Conservation (phyloP, 2,329 filamentous ascomycete species). For the Neofusicoccum kwambonambiense region DNA sequence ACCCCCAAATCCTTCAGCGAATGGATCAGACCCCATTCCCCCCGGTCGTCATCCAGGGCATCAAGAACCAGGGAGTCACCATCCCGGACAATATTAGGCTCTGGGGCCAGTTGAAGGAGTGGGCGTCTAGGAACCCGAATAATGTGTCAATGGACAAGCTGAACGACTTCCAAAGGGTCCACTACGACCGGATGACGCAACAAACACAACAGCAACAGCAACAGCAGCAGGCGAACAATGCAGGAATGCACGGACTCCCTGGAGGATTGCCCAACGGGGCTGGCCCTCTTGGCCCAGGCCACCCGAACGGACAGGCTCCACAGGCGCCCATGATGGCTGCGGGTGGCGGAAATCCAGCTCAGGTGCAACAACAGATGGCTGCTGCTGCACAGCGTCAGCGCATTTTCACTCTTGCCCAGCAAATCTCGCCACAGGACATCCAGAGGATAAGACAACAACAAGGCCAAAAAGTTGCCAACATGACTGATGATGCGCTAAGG, state of each 20-base stretch:
- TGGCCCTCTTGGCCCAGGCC: conserved; percentile 11
- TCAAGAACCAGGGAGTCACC: conserved; percentile 14
- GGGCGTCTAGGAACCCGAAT: conserved; percentile 36
- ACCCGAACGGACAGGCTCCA: conserved; percentile 33
- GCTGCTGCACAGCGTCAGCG: conserved; percentile 3
- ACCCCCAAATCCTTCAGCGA: conserved; percentile 33
- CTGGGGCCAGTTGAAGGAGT: conserved; percentile 59
- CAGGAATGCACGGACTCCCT: conserved; percentile 2
- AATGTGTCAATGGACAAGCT: conserved; percentile 33
- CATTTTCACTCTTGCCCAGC: conserved; percentile 1
- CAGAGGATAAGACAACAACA: conserved; percentile 20
- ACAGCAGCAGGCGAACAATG: conserved; percentile 21
- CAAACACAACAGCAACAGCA: conserved; percentile 25
- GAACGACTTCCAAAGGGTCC: conserved; percentile 40
- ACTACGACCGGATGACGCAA: conserved; percentile 43
- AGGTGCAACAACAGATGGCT: conserved; percentile 16
- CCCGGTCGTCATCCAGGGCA: conserved; percentile 24
- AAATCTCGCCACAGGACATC: conserved; percentile 14
- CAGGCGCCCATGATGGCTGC: conserved; percentile 41
- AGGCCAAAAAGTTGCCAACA: conserved; percentile 25
- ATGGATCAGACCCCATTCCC: conserved; percentile 35
- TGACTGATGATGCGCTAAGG: conserved; percentile 45
- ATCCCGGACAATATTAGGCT: conserved; percentile 53
- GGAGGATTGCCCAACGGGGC: conserved; percentile 9
- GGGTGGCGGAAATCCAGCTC: neutral